phyloP scores from a whole-genome alignment of 2,329 filamentous ascomycete species.

The Basipetospora chlamydospora region DNA sequence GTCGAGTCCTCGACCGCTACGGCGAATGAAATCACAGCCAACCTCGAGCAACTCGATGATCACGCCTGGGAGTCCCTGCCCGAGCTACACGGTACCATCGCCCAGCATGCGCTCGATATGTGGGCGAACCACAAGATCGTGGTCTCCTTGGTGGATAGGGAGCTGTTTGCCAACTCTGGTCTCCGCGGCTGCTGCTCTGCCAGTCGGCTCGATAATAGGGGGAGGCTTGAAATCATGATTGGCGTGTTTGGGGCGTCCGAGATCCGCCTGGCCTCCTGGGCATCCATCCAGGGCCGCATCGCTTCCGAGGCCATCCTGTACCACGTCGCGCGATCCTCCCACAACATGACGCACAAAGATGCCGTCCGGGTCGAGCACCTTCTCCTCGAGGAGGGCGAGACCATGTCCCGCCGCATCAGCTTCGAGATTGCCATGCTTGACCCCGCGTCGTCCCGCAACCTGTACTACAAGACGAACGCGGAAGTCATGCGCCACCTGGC shows the following conservation, averaged over 20 bases:
- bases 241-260: constrained; percentile 15
- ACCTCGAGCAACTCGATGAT: neutral
- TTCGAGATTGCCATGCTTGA: constrained; percentile 18
- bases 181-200: constrained; percentile 14
- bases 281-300: constrained; percentile 12
- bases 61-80: constrained; percentile 1
- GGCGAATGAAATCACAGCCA: neutral
- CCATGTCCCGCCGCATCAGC: constrained; percentile 16
- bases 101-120: constrained; percentile 11
- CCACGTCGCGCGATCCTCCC: constrained; percentile 16
- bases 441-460: constrained; percentile 11
- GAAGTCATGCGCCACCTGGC: constrained; percentile 20
- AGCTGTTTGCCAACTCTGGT: constrained; percentile 13
- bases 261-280: constrained; percentile 12
- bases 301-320: constrained; percentile 19
- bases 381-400: constrained; percentile 12
- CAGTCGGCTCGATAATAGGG: constrained; percentile 10
- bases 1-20: neutral
- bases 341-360: constrained; percentile 14
- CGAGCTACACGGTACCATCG: constrained; percentile 7
- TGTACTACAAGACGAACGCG: constrained; percentile 15
- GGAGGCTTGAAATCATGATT: constrained; percentile 12
- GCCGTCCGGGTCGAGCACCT: constrained; percentile 20
- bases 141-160: constrained; percentile 12
- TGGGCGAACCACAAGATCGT: constrained; percentile 13